These are phyloP conservation scores for Picocystis sp. DNA, from an alignment of 163 green algal genomes.

Conservation along the genomic window DNA sequence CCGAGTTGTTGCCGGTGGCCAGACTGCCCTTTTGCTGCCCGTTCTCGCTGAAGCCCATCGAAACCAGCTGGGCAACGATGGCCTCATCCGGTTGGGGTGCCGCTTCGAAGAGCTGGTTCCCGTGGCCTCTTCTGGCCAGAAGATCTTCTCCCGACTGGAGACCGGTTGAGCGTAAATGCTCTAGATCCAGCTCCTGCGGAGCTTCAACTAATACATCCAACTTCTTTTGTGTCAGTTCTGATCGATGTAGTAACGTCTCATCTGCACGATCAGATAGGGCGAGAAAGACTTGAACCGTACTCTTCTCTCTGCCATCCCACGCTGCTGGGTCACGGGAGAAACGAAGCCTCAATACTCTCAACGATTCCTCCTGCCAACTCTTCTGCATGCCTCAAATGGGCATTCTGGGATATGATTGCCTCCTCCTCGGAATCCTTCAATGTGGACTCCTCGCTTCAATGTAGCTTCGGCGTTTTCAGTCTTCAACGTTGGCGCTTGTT, in stretches of 20 bases:
- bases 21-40: conserved; percentile 52
- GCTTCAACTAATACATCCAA: conserved; percentile 80
- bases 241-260: conserved; percentile 38
- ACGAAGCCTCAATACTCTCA: conserved; percentile 9
- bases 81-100: conserved; percentile 21
- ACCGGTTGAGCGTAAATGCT: conserved; percentile 42
- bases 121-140: conserved; percentile 44
- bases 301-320: conserved; percentile 39
- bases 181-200: conserved; percentile 60
- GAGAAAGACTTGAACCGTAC: conserved; percentile 73
- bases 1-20: conserved; percentile 29
- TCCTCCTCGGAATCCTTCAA: conserved; percentile 13
- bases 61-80: conserved; percentile 52
- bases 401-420: conserved; percentile 21
- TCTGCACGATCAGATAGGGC: conserved; percentile 66
- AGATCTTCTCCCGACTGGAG: conserved; percentile 53
- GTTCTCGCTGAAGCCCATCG: conserved; percentile 84
- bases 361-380: too few species aligned
- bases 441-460: conserved; percentile 22
- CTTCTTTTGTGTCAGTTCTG: conserved; percentile 74
- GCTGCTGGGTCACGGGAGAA: too few species aligned
- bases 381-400: conserved; percentile 66
- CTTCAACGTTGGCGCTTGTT: conserved; percentile 45
- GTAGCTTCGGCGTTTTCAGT: conserved; percentile 39
- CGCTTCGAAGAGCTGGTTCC: not conserved